phyloP scores from a whole-genome alignment of 495 filamentous ascomycete species.

The Rostrohypoxylon terebratum region DNA sequence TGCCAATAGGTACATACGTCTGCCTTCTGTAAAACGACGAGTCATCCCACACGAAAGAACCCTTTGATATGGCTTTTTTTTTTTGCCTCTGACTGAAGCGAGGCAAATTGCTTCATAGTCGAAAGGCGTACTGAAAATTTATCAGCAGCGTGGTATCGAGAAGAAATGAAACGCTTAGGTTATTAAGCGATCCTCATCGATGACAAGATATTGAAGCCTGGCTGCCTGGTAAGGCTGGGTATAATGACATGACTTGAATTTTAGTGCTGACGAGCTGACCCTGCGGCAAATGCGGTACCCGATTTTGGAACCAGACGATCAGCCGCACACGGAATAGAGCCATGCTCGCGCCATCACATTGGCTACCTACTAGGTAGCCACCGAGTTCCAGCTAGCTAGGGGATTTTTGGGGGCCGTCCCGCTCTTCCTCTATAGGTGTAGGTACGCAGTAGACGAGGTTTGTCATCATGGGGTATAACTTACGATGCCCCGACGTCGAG shows the following conservation, averaged over 20 bases:
- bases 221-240: constrained; percentile 15
- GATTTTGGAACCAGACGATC: constrained; percentile 18
- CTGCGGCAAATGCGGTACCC: constrained; percentile 7
- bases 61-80: background rate
- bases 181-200: background rate
- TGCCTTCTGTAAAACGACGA: background rate
- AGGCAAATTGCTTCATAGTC: background rate
- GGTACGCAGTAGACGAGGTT: too few species aligned
- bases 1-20: background rate
- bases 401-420: constrained; percentile 24
- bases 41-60: background rate
- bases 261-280: constrained; percentile 36
- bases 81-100: background rate
- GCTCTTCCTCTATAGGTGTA: background rate
- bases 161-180: constrained; percentile 7
- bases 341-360: constrained; percentile 28
- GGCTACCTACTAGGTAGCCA: constrained; percentile 3
- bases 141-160: constrained; percentile 18
- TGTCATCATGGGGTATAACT: constrained; percentile 32
- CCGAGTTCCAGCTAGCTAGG: background rate
- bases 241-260: constrained; percentile 1
- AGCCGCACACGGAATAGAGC: constrained; percentile 37
- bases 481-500: constrained; percentile 9
- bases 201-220: background rate
- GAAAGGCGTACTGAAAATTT: background rate